Evolutionary conservation across 805 yeast species (phyloP).

Genomic region (Priceomyces fermenticarens): DNA sequence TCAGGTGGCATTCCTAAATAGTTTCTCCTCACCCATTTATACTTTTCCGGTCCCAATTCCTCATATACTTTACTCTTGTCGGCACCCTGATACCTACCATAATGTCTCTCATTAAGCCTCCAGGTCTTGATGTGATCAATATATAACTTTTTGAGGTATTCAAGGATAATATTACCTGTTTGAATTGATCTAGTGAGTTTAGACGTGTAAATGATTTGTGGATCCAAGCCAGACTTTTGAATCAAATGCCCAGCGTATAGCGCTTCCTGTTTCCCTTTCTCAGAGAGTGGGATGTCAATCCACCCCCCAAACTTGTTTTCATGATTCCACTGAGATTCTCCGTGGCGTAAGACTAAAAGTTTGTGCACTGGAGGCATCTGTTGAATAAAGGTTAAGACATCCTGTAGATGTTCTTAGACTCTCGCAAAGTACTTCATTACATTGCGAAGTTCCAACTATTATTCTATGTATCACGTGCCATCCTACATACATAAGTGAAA

Average conservation of each 20-base stretch:
- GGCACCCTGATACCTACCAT: constrained; percentile 41
- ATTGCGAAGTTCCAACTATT: too few species aligned
- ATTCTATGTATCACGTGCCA: too few species aligned
- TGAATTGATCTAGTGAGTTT: constrained; percentile 39
- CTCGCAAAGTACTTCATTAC: too few species aligned
- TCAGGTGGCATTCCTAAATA: constrained; percentile 35
- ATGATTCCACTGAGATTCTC: constrained; percentile 43
- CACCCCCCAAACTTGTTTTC: constrained; percentile 45
- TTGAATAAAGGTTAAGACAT: background rate
- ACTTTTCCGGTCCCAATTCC: constrained; percentile 35
- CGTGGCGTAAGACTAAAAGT: constrained; percentile 42
- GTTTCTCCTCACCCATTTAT: constrained; percentile 36
- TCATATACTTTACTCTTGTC: constrained; percentile 35
- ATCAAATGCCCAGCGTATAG: constrained; percentile 36
- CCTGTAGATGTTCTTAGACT: too few species aligned
- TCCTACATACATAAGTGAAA: too few species aligned
- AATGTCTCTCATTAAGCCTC: constrained; percentile 44
- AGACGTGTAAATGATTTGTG: constrained; percentile 36
- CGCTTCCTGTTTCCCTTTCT: constrained; percentile 39
- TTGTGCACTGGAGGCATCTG: constrained; percentile 20
- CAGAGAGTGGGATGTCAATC: constrained; percentile 41
- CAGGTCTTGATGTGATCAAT: constrained; percentile 37
- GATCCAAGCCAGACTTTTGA: constrained; percentile 21
- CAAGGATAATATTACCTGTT: constrained; percentile 38
- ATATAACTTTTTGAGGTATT: constrained; percentile 29